Base-by-base conservation (phyloP, 192 early-diverging fungal species). In the Powellomyces hirtus region DNA sequence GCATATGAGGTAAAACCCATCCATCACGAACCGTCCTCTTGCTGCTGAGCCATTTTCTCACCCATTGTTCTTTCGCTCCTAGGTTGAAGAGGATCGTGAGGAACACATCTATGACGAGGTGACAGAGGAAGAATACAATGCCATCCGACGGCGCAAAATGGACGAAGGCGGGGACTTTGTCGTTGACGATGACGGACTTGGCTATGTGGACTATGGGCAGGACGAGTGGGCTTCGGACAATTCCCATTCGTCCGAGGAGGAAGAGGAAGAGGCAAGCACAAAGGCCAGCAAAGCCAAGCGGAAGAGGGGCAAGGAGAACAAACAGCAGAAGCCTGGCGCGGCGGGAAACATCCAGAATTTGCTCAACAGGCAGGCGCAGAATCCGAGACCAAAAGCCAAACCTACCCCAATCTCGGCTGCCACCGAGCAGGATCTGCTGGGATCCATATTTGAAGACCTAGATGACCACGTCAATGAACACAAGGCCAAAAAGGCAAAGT, bases 101-200 rank as follows among this genome's bases (percentile, higher is more conserved):
- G 67, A 77, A 30, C 79, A 81, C 49, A 78, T 91, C 36, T 78
- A 82, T 58, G 88, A 92, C 50, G 88, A 89, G 30, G 26, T 72
- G 10, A 72, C 70, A 27, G 70, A 72, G 26, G 62, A 64, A 38
- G 70, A 72, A 38, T 75, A 85, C 24, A 67, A 77, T 31, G 74
- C 76, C 44, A 59, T 70, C 13, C 49, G 67, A 13, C 20, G 77
- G 51, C 34, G 38, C 10, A 55, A 73, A 24, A 68, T 68, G 63
- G 27, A 59, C 42, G 46, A 79, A 30, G 70, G 84, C 22, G 79
- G 82, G 64, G 78, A 87, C 24, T 88, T 88, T 76, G 82, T 91
- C 0, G 82, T 82, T 14, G 86, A 89, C 62, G 88, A 91, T 49
- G 89, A 89, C 56, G 82, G 62, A 5, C 35, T 49, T 16, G 81